These are phyloP conservation scores for Candida insectorum DNA, from an alignment of 805 yeast genomes.

Conservation along the genomic window DNA sequence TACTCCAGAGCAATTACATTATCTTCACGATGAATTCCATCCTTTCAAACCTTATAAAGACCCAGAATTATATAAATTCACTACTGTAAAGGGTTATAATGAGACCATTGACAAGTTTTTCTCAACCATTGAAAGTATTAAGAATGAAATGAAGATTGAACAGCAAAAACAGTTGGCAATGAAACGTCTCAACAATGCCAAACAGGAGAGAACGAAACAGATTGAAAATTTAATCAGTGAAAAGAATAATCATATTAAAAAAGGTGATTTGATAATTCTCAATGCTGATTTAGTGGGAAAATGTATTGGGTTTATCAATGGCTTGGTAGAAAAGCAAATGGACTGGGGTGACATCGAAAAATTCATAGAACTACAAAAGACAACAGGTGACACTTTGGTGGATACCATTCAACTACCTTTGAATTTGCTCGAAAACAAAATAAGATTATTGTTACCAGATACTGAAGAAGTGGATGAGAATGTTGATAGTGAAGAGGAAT, in stretches of 20 bases:
- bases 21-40: constrained; percentile 61
- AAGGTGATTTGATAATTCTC: constrained; percentile 70
- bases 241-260: constrained; percentile 59
- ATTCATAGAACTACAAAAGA: constrained; percentile 65
- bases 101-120: constrained; percentile 79
- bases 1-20: constrained; percentile 36
- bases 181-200: constrained; percentile 71
- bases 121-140: constrained; percentile 80
- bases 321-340: constrained; percentile 74
- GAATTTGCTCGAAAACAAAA: constrained; percentile 64
- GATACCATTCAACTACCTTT: constrained; percentile 60
- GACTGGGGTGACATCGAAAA: constrained; percentile 91
- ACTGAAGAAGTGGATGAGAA: constrained; percentile 22
- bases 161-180: constrained; percentile 74
- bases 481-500: constrained; percentile 16
- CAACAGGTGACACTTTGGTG: constrained; percentile 63
- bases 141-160: constrained; percentile 69
- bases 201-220: constrained; percentile 66
- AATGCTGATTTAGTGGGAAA: constrained; percentile 70
- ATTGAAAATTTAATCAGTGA: constrained; percentile 61
- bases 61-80: constrained; percentile 28
- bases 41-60: constrained; percentile 57
- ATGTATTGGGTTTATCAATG: constrained; percentile 65
- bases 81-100: constrained; percentile 51
- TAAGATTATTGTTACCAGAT: constrained; percentile 54